These are phyloP conservation scores for Aspergillus eucalypticola DNA, from an alignment of 2,329 filamentous ascomycete species.

Conservation along the genomic window DNA sequence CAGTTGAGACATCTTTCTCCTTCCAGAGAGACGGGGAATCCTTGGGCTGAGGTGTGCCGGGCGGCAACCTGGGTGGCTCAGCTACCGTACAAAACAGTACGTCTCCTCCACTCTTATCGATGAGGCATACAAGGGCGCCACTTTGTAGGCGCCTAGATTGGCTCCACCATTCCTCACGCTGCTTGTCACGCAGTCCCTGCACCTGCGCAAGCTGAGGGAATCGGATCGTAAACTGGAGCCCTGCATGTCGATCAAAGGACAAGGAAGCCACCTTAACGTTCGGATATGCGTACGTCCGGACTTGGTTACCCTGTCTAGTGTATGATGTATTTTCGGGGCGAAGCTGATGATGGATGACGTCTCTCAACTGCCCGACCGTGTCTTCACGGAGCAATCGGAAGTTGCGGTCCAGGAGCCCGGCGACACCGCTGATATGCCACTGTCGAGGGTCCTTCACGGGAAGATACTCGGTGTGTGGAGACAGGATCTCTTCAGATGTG, in stretches of 20 bases:
- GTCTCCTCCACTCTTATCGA: conserved; percentile 17
- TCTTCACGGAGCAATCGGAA: conserved; percentile 43
- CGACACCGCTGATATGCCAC: conserved; percentile 29
- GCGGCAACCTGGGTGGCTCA: not conserved
- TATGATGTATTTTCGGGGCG: conserved; percentile 4
- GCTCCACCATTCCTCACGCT: conserved; percentile 32
- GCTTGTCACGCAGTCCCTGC: not conserved
- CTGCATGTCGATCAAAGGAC: conserved; percentile 19
- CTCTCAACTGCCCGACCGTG: conserved; percentile 33
- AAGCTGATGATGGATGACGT: conserved; percentile 29
- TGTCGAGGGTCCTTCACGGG: conserved; percentile 33
- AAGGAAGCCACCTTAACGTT: conserved; percentile 9
- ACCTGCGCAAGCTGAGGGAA: conserved; percentile 29
- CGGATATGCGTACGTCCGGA: conserved; percentile 11
- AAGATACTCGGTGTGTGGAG: conserved; percentile 32
- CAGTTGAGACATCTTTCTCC: conserved; percentile 28
- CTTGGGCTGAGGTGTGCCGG: not conserved
- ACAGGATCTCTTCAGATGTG: conserved; percentile 37
- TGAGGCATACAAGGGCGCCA: conserved; percentile 32
- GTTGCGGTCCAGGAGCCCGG: conserved; percentile 35
- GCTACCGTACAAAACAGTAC: conserved; percentile 30
- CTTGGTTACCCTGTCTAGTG: conserved; percentile 1
- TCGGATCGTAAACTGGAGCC: conserved; percentile 23
- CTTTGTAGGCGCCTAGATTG: conserved; percentile 32
- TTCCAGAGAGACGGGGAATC: conserved; percentile 24